phyloP scores from a whole-genome alignment of 2,329 filamentous ascomycete genomes.

The Westerdykella sp. region DNA sequence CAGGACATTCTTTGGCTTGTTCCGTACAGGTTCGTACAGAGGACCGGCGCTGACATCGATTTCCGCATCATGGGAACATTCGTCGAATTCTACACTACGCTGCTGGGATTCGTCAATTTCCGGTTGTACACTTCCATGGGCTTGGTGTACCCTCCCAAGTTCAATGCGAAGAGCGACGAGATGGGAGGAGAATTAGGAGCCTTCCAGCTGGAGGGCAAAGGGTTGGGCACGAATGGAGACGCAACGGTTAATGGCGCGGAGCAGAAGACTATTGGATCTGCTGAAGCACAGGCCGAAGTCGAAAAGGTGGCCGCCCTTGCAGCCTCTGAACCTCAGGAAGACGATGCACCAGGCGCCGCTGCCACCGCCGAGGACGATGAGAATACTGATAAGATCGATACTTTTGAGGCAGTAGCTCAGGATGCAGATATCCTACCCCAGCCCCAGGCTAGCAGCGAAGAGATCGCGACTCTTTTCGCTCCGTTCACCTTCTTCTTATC shows the following conservation, averaged over 20 bases:
- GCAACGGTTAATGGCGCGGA: slow-evolving; percentile 19
- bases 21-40: slow-evolving; percentile 96
- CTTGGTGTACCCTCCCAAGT: slow-evolving; percentile 91
- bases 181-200: slow-evolving; percentile 83
- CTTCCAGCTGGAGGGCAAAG: slow-evolving; percentile 79
- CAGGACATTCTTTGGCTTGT: slow-evolving; percentile 97
- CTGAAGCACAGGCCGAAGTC: slow-evolving; percentile 45
- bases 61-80: slow-evolving; percentile 99
- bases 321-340: slow-evolving; percentile 31
- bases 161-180: slow-evolving; percentile 80
- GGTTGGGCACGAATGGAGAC: slow-evolving; percentile 36
- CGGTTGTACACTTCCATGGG: slow-evolving; percentile 85
- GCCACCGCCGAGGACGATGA: slow-evolving; percentile 29
- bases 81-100: slow-evolving; percentile 96
- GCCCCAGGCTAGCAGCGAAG: slow-evolving; percentile 60
- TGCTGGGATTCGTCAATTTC: slow-evolving; percentile 95
- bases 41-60: slow-evolving; percentile 87
- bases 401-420: slow-evolving; percentile 77
- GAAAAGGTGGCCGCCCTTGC: slow-evolving; percentile 39
- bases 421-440: slow-evolving; percentile 83
- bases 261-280: slow-evolving; percentile 26
- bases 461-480: slow-evolving; percentile 72
- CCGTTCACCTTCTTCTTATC: slow-evolving; percentile 89
- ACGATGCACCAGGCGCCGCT: slow-evolving; percentile 26
- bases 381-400: slow-evolving; percentile 61